Evolutionary conservation across 192 early-diverging fungal species (phyloP), one percentile per base, ranked within the genome.

Genomic region (Borealophlyctis nickersoniae): DNA sequence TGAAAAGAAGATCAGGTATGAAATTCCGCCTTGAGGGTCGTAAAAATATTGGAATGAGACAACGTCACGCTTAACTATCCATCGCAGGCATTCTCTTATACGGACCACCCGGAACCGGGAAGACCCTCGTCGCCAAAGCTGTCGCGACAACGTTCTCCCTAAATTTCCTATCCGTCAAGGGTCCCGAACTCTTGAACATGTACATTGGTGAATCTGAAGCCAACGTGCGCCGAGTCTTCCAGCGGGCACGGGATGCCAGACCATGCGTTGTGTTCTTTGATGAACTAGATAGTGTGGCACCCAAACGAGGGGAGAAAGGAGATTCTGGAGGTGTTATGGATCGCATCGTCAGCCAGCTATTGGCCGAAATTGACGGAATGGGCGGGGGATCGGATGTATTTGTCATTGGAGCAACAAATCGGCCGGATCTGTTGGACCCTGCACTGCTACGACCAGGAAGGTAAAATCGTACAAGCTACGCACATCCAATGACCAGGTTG

Each of bases 311-410:
- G 19, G 92, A 95, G 61, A 95, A 96, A 72, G 97, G 97, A 14
- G 96, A 99, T 60, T 92, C 91, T 19, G 97, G 97, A 16, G 97
- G 97, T 39, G 97, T 98, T 27, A 99, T 98, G 97, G 97, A 99
- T 71, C 89, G 97, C 61, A 98, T 98, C 71, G 96, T 99, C 28
- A 88, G 85, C 65, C 97, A 99, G 76, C 70, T 99, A 34, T 71
- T 99, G 4, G 95, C 96, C 1, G 97, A 99, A 63, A 78, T 99
- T 64, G 97, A 99, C 68, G 94, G 92, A 19, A 92, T 98, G 87
- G 69, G 48, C 28, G 52, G 62, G 34, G 66, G 65, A 14, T 73
- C 70, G 23, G 85, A 91, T 65, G 94, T 99, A 14, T 98, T 99
- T 89, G 94, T 97, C 1, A 95, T 99, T 78, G 98, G 93, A 4